Evolutionary conservation across 169 alveolate species (phyloP).

Genomic region (Prorocentrum cordatum): DNA sequence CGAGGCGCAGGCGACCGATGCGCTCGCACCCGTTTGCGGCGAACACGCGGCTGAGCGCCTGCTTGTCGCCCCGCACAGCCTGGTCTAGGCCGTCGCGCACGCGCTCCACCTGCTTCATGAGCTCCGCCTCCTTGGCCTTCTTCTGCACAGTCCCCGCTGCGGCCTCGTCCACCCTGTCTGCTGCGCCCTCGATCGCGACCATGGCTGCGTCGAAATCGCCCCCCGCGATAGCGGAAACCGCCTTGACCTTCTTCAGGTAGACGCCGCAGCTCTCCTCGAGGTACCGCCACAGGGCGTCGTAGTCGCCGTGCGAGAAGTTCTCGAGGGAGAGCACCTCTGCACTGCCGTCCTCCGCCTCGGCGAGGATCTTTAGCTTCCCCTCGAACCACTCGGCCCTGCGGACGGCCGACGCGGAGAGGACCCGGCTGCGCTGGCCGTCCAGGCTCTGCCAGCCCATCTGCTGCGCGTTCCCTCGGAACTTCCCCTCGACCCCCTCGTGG

Average conservation of each 20-base stretch:
- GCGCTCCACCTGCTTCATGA: slow-evolving; percentile 34
- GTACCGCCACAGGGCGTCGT: slow-evolving; percentile 37
- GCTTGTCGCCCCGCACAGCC: slow-evolving; percentile 64
- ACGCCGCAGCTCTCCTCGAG: slow-evolving; percentile 34
- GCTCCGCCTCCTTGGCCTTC: slow-evolving; percentile 67
- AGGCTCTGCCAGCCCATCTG: slow-evolving; percentile 45
- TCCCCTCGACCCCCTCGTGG: too few relatives aligned
- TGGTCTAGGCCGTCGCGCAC: slow-evolving; percentile 46
- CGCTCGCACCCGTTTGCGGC: slow-evolving; percentile 58
- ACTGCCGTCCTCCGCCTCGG: neutral
- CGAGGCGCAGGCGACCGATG: slow-evolving; percentile 48
- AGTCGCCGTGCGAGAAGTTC: slow-evolving; percentile 29
- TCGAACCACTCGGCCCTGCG: slow-evolving; percentile 58
- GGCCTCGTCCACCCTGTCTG: slow-evolving; percentile 51
- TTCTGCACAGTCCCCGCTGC: slow-evolving; percentile 40
- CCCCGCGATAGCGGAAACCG: slow-evolving; percentile 13
- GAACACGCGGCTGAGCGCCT: slow-evolving; percentile 62
- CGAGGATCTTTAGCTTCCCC: slow-evolving; percentile 32
- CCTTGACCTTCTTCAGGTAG: slow-evolving; percentile 22
- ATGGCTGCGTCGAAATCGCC: slow-evolving; percentile 38
- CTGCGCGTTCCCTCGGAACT: slow-evolving; percentile 42
- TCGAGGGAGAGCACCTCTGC: slow-evolving; percentile 37
- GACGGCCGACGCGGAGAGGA: neutral
- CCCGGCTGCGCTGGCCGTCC: neutral
- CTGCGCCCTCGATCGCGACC: slow-evolving; percentile 30